Conservation (phyloP, 2,329 filamentous ascomycete genomes). For the Ramularia endophylla region DNA sequence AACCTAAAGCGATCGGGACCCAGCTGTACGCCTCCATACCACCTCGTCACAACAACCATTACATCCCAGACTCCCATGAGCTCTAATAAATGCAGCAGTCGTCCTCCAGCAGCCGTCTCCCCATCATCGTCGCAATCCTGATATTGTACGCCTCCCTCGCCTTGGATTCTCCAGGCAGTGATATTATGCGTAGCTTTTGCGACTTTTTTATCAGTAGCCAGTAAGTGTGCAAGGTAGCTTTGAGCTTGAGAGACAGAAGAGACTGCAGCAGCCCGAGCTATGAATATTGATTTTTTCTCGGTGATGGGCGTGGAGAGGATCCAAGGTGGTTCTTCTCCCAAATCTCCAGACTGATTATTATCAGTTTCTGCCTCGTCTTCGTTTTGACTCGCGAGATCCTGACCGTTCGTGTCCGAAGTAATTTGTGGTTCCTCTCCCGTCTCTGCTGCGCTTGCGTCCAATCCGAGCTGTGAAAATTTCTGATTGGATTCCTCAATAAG, state of each 20-base stretch:
- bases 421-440: slow-evolving; percentile 24
- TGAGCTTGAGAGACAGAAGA: slow-evolving; percentile 65
- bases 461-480: slow-evolving; percentile 31
- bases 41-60: slow-evolving; percentile 87
- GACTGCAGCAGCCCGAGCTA: slow-evolving; percentile 70
- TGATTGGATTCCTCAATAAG: slow-evolving; percentile 59
- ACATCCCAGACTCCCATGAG: slow-evolving; percentile 91
- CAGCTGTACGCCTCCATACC: slow-evolving; percentile 89
- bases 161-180: slow-evolving; percentile 80
- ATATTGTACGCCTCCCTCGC: slow-evolving; percentile 46
- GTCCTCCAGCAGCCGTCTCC: slow-evolving; percentile 81
- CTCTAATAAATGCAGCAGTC: slow-evolving; percentile 85
- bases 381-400: slow-evolving; percentile 13
- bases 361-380: slow-evolving; percentile 21
- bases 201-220: slow-evolving; percentile 76
- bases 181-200: slow-evolving; percentile 93
- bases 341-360: slow-evolving; percentile 31
- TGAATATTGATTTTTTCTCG: slow-evolving; percentile 82
- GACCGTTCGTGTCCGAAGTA: slow-evolving; percentile 28
- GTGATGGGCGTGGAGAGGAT: slow-evolving; percentile 64
- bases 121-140: slow-evolving; percentile 97
- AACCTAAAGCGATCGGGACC: slow-evolving; percentile 85
- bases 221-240: slow-evolving; percentile 64
- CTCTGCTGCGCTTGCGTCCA: slow-evolving; percentile 12
- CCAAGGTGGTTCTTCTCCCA: slow-evolving; percentile 56